Evolutionary conservation across 768 basidiomycete genomes (phyloP), one percentile per base, ranked within the genome.

Genomic region (Paxillus ammoniavirescens): DNA sequence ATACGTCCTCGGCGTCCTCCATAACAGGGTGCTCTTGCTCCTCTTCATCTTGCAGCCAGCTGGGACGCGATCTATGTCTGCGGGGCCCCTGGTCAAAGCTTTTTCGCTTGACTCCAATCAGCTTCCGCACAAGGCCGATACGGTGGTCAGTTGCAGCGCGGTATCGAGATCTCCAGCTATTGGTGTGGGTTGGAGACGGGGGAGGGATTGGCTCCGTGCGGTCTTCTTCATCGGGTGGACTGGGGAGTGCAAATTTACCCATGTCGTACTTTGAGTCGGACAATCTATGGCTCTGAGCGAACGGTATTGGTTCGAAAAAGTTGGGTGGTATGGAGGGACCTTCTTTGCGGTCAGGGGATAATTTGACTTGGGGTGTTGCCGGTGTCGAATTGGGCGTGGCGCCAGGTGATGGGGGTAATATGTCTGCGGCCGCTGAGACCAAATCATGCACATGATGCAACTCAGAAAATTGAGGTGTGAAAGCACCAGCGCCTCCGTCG

Each of bases 41-140:
- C 80, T 82, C 77, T 54, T 76, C 76, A 45, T 76, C 70, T 26
- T 75, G 67, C 21, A 69, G 58, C 82, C 83, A 81, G 13, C 72
- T 64, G 37, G 76, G 73, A 10, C 71, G 67, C 53, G 66, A 69
- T 54, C 72, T 76, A 23, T 61, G 47, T 26, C 66, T 65, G 10
- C 75, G 70, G 17, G 57, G 53, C 4, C 71, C 72, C 56, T 78
- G 73, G 26, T 69, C 69, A n/a, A 63, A 58, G 10, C 65, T 71
- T 69, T 85, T 91, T 57, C 88, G 76, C 72, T 90, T 91, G 28
- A 83, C 79, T 1, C 85, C 87, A 53, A 84, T 82, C 42, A 92
- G 66, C 65, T 84, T 85, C 55, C 74, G 77, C 38, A 89, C 78
- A 9, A 91, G 75, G 2, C 85, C 82, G 12, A 91, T 73, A 15